Conservation (phyloP, 257 asterid species). For the Coffea eugenioides region DNA sequence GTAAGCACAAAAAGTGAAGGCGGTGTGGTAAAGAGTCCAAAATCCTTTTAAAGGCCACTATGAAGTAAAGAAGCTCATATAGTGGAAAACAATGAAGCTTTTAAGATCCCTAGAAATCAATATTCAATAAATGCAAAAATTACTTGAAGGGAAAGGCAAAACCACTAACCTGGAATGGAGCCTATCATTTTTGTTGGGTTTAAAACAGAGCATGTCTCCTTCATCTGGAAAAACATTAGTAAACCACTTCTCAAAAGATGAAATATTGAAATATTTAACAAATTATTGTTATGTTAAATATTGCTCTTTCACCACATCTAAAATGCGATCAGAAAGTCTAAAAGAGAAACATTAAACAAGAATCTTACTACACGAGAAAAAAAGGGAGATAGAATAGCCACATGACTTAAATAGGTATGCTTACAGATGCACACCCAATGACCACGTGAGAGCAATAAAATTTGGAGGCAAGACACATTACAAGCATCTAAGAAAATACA, state of each 20-base stretch:
- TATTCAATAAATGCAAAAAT: background rate
- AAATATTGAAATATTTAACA: background rate
- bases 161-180: conserved; percentile 68
- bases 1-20: background rate
- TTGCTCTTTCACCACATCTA: background rate
- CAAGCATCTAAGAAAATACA: no score
- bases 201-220: conserved; percentile 28
- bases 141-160: conserved; percentile 1
- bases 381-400: background rate
- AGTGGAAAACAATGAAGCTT: background rate
- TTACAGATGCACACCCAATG: background rate
- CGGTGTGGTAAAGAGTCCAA: background rate
- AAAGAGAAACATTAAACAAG: background rate
- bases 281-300: background rate
- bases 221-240: conserved; percentile 53
- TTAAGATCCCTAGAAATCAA: background rate
- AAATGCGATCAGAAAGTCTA: no score
- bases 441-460: no score
- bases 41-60: background rate
- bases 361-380: background rate
- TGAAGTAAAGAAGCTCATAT: background rate
- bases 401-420: no score
- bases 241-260: background rate
- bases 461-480: no score
- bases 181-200: conserved; percentile 54